Percentiles rank a stretch among this genome's conserved stretches.
These are phyloP conservation scores for Escovopsis sp. DNA, from an alignment of 2,329 filamentous ascomycete species.

Conservation along the genomic window DNA sequence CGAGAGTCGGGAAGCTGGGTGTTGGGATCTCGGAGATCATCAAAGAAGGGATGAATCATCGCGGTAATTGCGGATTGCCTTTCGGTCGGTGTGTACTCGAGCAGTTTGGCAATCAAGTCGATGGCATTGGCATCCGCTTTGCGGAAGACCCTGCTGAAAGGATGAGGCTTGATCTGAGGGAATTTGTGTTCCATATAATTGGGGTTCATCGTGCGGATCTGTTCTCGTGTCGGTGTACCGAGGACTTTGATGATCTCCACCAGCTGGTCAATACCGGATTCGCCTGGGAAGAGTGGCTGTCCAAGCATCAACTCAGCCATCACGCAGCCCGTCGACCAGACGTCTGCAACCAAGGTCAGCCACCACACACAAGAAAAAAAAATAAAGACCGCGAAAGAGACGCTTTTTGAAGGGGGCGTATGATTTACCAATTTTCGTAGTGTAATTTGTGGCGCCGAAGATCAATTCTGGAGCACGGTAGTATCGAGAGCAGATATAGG, in stretches of 20 bases:
- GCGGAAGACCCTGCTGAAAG: conserved; percentile 97
- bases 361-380: neutral
- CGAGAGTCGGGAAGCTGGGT: conserved; percentile 90
- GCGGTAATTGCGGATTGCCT: conserved; percentile 85
- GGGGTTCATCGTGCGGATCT: conserved; percentile 99
- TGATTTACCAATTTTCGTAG: conserved; percentile 85
- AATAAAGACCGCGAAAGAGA: neutral
- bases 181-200: conserved; percentile 99
- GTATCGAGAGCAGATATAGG: conserved; percentile 98
- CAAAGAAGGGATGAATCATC: conserved; percentile 98
- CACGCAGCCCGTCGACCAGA: conserved; percentile 98
- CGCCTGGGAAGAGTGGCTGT: conserved; percentile 91
- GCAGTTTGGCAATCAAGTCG: conserved; percentile 79
- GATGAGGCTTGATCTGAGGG: conserved; percentile 98
- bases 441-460: conserved; percentile 98
- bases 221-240: conserved; percentile 89
- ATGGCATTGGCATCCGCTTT: conserved; percentile 90
- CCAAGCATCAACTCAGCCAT: conserved; percentile 99
- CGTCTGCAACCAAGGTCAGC: conserved; percentile 58
- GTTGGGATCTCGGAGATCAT: conserved; percentile 82
- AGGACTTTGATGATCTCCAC: conserved; percentile 99
- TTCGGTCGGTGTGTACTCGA: conserved; percentile 96
- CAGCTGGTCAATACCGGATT: conserved; percentile 95
- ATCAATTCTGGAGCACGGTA: conserved; percentile 97
- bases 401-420: conserved; percentile 2